Evolutionary conservation across 768 basidiomycete genomes (phyloP), one percentile per base, ranked within the genome.

Genomic region (Nidula microcarpa): DNA sequence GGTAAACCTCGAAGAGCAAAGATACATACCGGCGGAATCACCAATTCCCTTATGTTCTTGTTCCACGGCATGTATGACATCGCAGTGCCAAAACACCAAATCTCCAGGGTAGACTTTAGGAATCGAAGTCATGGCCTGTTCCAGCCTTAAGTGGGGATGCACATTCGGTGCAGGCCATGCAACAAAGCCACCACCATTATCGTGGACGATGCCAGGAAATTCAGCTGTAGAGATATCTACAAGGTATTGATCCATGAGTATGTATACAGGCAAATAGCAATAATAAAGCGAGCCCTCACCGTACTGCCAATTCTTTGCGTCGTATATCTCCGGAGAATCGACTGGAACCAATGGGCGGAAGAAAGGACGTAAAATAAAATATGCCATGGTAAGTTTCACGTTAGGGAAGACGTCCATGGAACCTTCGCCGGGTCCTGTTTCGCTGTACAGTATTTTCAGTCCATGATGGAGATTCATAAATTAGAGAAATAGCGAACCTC

Each of bases 21-120:
- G 39, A 41, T 11, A 16, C 39, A 41, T 5, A 41, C 44, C 44
- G 4, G 44, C 44, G 10, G 80, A 80, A 60, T 81, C 77, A 49
- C 60, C 63, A 9, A 60, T 56, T 5, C 81, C 81, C 1, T 62
- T 67, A 57, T 83, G 80, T 45, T 76, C 66, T 30, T 55, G 39
- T 49, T 68, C 67, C 8, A 68, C 66, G 3, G 66, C 56, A 49
- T 68, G 67, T 11, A 68, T 53, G 16, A 64, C 65, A 48, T 68
- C 81, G 53, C 78, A 80, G 57, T 84, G 82, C 81, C 84, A 86
- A 65, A 81, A 85, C 1, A 85, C 81, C 67, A 82, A 81, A 61
- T 87, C 87, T 3, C 86, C 87, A 0, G 86, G 84, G 43, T 71
- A 68, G 9, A 88, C 85, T 49, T 66, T 72, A 6, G 86, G 86